Evolutionary conservation across 139 green algal species (phyloP).

Genomic region (Chara braunii): DNA sequence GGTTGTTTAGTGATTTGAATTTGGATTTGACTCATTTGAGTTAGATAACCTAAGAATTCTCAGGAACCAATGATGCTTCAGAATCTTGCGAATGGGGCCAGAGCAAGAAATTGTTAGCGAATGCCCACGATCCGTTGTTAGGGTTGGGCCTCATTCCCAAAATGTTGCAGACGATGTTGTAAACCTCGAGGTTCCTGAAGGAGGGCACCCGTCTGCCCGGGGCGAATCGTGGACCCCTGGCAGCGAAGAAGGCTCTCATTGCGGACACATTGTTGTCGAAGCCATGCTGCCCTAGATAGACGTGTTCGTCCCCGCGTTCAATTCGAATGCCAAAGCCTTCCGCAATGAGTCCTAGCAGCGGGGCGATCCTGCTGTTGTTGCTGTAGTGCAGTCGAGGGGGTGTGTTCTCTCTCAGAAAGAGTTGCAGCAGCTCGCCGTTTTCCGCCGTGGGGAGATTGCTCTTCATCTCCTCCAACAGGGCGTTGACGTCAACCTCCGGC

Average conservation of each 20-base stretch:
- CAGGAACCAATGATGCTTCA: no score
- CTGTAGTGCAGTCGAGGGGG: background rate
- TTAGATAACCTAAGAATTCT: no score
- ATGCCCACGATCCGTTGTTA: no score
- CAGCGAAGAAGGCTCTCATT: constrained; percentile 35
- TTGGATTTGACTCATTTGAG: no score
- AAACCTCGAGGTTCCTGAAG: constrained; percentile 25
- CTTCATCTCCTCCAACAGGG: background rate
- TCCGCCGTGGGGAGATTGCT: no score
- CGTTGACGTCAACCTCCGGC: constrained; percentile 5
- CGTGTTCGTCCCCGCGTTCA: no score
- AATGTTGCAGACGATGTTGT: background rate
- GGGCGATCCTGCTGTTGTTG: constrained; percentile 5
- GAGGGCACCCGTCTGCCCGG: background rate
- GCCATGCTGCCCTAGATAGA: constrained; percentile 22
- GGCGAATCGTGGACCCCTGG: background rate
- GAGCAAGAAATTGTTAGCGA: no score
- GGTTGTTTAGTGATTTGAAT: no score
- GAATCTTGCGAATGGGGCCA: no score
- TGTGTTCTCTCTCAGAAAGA: constrained; percentile 6
- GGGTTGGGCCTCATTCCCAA: background rate
- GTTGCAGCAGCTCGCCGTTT: constrained; percentile 3
- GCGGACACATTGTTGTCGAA: constrained; percentile 32
- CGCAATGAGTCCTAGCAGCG: constrained; percentile 7
- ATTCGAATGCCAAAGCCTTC: no score